These are phyloP conservation scores for Pseudoneurospora amorphoporcata DNA, from an alignment of 495 filamentous ascomycete species.

Conservation along the genomic window DNA sequence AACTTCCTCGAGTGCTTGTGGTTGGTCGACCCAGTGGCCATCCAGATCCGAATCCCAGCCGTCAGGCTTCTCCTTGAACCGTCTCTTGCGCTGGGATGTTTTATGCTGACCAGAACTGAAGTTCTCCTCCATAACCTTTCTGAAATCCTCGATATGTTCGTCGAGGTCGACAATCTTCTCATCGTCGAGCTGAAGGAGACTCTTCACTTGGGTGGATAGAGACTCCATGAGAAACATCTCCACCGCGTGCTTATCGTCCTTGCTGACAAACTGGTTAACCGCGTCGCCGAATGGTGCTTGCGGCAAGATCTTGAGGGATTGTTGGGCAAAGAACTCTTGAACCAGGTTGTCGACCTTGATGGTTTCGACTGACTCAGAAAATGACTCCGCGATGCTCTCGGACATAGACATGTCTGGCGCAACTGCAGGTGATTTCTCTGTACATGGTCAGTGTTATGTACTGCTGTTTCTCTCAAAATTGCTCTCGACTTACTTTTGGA, in stretches of 20 bases:
- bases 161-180: conserved; percentile 51
- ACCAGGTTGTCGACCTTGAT: conserved; percentile 85
- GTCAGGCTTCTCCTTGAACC: conserved; percentile 65
- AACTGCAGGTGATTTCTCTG: conserved; percentile 24
- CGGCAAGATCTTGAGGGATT: conserved; percentile 82
- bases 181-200: conserved; percentile 59
- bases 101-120: conserved; percentile 60
- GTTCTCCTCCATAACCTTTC: conserved; percentile 56
- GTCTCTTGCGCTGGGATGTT: conserved; percentile 41
- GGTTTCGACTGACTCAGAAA: conserved; percentile 51
- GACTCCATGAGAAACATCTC: conserved; percentile 79
- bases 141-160: conserved; percentile 60
- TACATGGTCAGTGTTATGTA: conserved; percentile 1
- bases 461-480: not conserved
- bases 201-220: conserved; percentile 62
- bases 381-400: conserved; percentile 47
- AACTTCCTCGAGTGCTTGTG: conserved; percentile 50
- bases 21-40: conserved; percentile 74
- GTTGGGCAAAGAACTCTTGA: conserved; percentile 68
- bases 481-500: conserved; percentile 42
- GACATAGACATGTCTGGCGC: conserved; percentile 32
- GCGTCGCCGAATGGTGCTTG: conserved; percentile 89
- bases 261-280: conserved; percentile 85
- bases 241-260: conserved; percentile 90
- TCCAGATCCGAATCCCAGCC: conserved; percentile 80